Conservation (phyloP, 768 basidiomycete genomes). For the Tremella fuciformis region DNA sequence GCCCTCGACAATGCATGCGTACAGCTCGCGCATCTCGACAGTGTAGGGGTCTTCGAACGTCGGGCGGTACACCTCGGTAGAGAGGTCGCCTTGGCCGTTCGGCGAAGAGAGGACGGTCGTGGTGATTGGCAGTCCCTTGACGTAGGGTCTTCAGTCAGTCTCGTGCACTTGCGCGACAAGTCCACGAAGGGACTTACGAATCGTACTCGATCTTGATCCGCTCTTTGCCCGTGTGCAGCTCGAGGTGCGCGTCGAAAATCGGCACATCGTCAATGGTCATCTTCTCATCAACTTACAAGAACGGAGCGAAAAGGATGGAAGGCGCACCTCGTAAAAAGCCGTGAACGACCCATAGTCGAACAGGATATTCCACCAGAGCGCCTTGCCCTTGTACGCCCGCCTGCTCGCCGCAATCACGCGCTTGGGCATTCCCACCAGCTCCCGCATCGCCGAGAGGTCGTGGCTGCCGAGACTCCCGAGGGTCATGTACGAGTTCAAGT, state of each 20-base stretch:
- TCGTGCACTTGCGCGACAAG: conserved; percentile 22
- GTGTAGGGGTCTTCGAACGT: conserved; percentile 46
- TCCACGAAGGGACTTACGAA: conserved; percentile 23
- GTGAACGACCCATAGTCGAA: conserved; percentile 40
- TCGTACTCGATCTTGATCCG: conserved; percentile 32
- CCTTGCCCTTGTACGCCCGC: conserved; percentile 9
- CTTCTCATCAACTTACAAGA: conserved; percentile 14
- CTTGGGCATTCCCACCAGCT: conserved; percentile 41
- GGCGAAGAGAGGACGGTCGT: conserved; percentile 19
- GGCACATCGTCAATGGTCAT: conserved; percentile 42
- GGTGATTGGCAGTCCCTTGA: conserved; percentile 47
- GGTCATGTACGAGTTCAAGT: conserved; percentile 25
- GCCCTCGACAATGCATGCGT: conserved; percentile 23
- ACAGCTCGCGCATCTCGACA: conserved; percentile 35
- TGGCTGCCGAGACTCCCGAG: conserved; percentile 41
- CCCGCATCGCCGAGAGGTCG: conserved; percentile 48
- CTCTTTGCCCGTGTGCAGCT: conserved; percentile 43
- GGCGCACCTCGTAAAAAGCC: conserved; percentile 41
- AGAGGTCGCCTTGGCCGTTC: conserved; percentile 22
- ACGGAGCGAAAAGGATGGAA: neutral
- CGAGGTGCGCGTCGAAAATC: conserved; percentile 48
- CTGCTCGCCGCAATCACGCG: conserved; percentile 21
- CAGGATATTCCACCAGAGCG: conserved; percentile 28
- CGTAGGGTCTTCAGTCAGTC: conserved; percentile 31
- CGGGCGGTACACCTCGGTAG: conserved; percentile 36